A percentile compares a stretch with the other conserved stretches of the same genome.
These are phyloP conservation scores for Bombardia bombarda DNA, from an alignment of 495 filamentous ascomycete species.

Conservation along the genomic window DNA sequence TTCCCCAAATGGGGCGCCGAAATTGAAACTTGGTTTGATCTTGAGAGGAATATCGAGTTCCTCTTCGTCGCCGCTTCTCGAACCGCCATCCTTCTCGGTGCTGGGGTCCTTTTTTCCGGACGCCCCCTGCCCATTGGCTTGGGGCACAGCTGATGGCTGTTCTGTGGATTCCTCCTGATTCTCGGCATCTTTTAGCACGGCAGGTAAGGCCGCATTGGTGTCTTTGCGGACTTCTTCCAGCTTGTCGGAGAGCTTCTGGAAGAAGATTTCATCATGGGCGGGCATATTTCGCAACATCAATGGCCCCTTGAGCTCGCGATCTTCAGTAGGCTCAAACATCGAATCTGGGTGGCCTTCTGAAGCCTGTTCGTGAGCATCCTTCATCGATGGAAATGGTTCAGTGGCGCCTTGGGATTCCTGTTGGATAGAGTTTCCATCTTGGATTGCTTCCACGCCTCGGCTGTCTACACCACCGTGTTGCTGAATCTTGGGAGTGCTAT, in stretches of 20 bases:
- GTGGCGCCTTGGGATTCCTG: background rate
- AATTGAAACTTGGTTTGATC: conserved; percentile 53
- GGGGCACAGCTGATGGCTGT: conserved; percentile 10
- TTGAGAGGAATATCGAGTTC: conserved; percentile 46
- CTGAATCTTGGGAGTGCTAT: conserved; percentile 27
- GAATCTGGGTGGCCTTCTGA: conserved; percentile 18
- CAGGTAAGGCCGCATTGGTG: conserved; percentile 26
- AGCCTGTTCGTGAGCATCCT: conserved; percentile 1
- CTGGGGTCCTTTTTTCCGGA: conserved; percentile 1
- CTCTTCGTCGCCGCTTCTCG: conserved; percentile 30
- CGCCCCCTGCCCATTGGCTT: conserved; percentile 2
- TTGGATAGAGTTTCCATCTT: conserved; percentile 1
- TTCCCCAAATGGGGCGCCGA: conserved; percentile 40
- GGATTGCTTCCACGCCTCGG: background rate
- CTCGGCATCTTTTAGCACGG: conserved; percentile 25
- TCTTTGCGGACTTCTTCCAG: conserved; percentile 31
- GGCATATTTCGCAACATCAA: conserved; percentile 39
- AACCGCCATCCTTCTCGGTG: conserved; percentile 13
- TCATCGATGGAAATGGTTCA: background rate
- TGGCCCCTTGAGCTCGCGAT: conserved; percentile 33
- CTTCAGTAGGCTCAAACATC: conserved; percentile 20
- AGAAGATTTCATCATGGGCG: conserved; percentile 38
- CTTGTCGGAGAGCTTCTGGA: conserved; percentile 33
- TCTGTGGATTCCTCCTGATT: background rate
- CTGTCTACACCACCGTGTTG: conserved; percentile 16